Evolutionary conservation across 2,329 filamentous ascomycete genomes (phyloP).

Genomic region (Amauroascus verrucosus): DNA sequence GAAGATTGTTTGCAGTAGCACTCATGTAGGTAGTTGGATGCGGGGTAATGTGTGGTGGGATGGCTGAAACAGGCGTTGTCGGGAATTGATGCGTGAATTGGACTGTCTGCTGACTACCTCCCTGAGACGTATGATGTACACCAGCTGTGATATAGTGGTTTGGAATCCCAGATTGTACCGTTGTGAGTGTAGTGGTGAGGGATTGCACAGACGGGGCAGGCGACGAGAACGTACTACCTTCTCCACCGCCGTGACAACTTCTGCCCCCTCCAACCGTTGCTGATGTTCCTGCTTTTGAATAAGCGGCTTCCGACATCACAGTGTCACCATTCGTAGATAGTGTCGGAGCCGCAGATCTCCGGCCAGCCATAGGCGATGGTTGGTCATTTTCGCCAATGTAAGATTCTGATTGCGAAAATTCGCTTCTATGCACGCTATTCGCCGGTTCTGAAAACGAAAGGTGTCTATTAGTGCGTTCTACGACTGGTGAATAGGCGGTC

Average conservation of each 20-base stretch:
- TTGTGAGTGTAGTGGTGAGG: slow-evolving; percentile 55
- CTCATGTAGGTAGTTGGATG: slow-evolving; percentile 49
- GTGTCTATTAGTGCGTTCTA: slow-evolving; percentile 35
- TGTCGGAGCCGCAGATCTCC: slow-evolving; percentile 66
- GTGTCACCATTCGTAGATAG: slow-evolving; percentile 75
- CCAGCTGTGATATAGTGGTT: slow-evolving; percentile 25
- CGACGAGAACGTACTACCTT: slow-evolving; percentile 55
- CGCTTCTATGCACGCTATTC: slow-evolving; percentile 42
- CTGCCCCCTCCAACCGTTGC: slow-evolving; percentile 55
- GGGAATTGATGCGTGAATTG: slow-evolving; percentile 54
- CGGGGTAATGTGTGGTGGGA: slow-evolving; percentile 48
- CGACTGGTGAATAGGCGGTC: slow-evolving; percentile 36
- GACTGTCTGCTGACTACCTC: slow-evolving; percentile 31
- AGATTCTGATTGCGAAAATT: slow-evolving; percentile 47
- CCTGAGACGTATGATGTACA: slow-evolving; percentile 25
- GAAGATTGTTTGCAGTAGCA: slow-evolving; percentile 53
- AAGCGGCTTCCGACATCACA: slow-evolving; percentile 60
- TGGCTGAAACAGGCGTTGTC: slow-evolving; percentile 48
- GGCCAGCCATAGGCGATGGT: slow-evolving; percentile 48
- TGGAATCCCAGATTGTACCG: slow-evolving; percentile 52
- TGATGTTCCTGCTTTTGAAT: slow-evolving; percentile 72
- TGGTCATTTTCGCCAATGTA: slow-evolving; percentile 54
- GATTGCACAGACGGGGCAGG: slow-evolving; percentile 55
- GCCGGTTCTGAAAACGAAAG: slow-evolving; percentile 45
- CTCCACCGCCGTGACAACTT: slow-evolving; percentile 57